Evolutionary conservation across 2,329 filamentous ascomycete species (phyloP), one percentile per base, ranked within the genome.

Genomic region (Talaromyces sp.): DNA sequence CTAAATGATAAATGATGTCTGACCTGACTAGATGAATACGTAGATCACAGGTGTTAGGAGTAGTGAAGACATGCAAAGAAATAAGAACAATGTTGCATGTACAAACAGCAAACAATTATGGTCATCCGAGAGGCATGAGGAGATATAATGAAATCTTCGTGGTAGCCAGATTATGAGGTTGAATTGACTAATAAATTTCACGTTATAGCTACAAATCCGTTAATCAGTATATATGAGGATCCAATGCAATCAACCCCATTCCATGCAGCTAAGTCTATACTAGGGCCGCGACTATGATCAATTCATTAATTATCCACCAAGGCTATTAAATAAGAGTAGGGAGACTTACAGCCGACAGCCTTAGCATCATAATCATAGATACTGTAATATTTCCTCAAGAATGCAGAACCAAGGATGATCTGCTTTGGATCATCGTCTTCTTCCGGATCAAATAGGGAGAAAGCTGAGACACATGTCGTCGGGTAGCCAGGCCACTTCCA

Each of bases 311-410:
- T 3, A 43, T 43, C 16, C 16, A 43, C 3, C 16, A 43, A 43
- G 6, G 41, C 8, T 43, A 2, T 43, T 43, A 43, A 19, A 45
- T n/a, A 19, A 19, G n/a, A 49, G 45, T 14, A 59, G 56, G n/a
- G 56, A 58, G 54, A 59, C 56, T 59, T 27, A 59, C 56, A 59
- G 35, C 37, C 56, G 14, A 59, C 10, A 22, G n/a, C 56, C 37
- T 59, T 59, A 10, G 56, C 41, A 43, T 59, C n/a, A 33, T 39
- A 59, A 59, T 59, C 37, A 59, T 39, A 59, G 27, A 59, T 43
- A n/a, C 56, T 39, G 37, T 59, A 59, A 43, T 59, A 59, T 59
- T 59, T 59, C 41, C 56, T 59, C 56, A 59, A 43, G 56, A 59
- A 43, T 59, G 56, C 35, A 7, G 56, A 59, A n/a, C 56, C 56